Evolutionary conservation across 129 eudicot genomes (phyloP), one percentile per base, ranked within the genome.

Genomic region (Kitagawia praeruptora): DNA sequence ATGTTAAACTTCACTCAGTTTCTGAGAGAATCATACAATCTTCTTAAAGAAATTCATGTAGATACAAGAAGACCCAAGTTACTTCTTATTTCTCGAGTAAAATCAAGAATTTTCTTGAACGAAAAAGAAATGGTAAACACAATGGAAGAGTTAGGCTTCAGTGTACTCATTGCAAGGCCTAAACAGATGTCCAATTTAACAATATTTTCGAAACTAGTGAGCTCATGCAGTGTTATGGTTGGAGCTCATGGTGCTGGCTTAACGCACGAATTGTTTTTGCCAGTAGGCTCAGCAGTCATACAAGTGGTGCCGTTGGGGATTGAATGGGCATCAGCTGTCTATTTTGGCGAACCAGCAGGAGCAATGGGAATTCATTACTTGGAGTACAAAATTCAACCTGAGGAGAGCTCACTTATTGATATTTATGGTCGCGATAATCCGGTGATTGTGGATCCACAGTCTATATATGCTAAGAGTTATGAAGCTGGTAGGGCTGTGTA

Each of bases 171-270:
- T 18, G 46, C 81, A 14, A 25, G 28, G 73, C 76, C 84, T 21
- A 16, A 78, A 3, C 78, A 81, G 37, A 83, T 82, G 81, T 15
- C 70, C 12, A 77, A 83, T 49, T n/a, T 87, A 80, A 80, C 80
- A 39, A 45, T 48, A 41, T 77, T 89, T 80, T 51, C 89, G 8
- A 21, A 81, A 49, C 66, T 89, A 75, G 76, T 89, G n/a, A 87
- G 86, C 77, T 82, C 91, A 9, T 83, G 92, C 6, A 88, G 91
- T 76, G 90, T 91, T 14, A 56, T 91, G 82, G 85, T 91, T 19
- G 92, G 97, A 69, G 89, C 84, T 4, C 97, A 91, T 78, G 93
- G 93, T 8, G 97, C 97, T 12, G 93, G 97, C 70, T 73, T 91
- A 23, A 88, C 92, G 0, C 80, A 91, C 44, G 86, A 83, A 25